phyloP scores from a whole-genome alignment of 2,329 filamentous ascomycete genomes.

The Pseudogymnoascus sp. region DNA sequence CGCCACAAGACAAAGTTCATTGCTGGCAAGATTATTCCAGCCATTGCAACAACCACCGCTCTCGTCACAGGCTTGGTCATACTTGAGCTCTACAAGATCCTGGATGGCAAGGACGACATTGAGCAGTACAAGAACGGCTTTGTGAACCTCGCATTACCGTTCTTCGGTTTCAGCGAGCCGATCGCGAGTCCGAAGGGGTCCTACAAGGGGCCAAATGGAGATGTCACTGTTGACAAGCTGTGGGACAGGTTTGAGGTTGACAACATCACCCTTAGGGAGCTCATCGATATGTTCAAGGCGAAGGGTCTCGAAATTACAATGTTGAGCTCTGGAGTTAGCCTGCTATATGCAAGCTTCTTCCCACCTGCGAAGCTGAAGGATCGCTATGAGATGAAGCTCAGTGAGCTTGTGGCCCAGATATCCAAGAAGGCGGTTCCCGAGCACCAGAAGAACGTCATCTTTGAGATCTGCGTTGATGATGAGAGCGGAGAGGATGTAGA shows the following conservation, averaged over 20 bases:
- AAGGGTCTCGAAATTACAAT: conserved; percentile 79
- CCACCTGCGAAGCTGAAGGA: conserved; percentile 71
- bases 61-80: conserved; percentile 90
- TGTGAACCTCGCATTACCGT: conserved; percentile 89
- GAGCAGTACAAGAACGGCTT: conserved; percentile 99
- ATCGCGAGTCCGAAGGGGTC: conserved; percentile 89
- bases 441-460: conserved; percentile 92
- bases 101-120: conserved; percentile 92
- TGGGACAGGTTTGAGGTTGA: conserved; percentile 95
- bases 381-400: conserved; percentile 73
- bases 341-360: conserved; percentile 93
- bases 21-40: conserved; percentile 97
- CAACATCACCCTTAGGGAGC: conserved; percentile 76
- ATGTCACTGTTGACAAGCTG: conserved; percentile 84
- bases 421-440: conserved; percentile 86
- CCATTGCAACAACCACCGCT: conserved; percentile 94
- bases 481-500: conserved; percentile 87
- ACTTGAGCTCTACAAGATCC: conserved; percentile 89
- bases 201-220: conserved; percentile 72
- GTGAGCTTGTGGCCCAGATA: conserved; percentile 76
- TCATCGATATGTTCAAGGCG: conserved; percentile 73
- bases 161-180: conserved; percentile 97
- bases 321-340: conserved; percentile 93
- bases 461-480: conserved; percentile 92
- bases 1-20: conserved; percentile 99